Conservation (phyloP, 1,284 basidiomycete species). For the Gomphus bonarii region DNA sequence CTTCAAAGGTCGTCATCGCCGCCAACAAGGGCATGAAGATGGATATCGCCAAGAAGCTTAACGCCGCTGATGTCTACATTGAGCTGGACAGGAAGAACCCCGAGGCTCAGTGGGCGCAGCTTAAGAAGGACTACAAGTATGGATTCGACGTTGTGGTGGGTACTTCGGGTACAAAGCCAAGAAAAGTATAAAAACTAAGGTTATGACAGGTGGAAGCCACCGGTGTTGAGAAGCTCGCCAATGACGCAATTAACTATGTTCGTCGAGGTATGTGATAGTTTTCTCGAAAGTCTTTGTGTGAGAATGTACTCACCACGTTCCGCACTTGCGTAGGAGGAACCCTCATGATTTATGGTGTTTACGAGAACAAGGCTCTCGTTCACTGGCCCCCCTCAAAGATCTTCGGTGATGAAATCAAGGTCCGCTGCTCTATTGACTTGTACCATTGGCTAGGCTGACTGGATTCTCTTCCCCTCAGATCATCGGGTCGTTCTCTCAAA, state of each 20-base stretch:
- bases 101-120: constrained; percentile 66
- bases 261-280: constrained; percentile 60
- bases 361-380: constrained; percentile 58
- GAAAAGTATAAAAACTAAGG: neutral
- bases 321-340: constrained; percentile 4
- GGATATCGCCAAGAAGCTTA: constrained; percentile 65
- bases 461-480: constrained; percentile 35
- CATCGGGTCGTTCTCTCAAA: constrained; percentile 80
- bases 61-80: constrained; percentile 73
- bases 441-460: neutral
- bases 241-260: constrained; percentile 77
- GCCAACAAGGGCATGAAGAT: constrained; percentile 85
- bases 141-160: constrained; percentile 79
- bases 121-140: constrained; percentile 72
- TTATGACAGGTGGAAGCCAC: constrained; percentile 63
- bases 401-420: constrained; percentile 77
- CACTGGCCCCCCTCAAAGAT: constrained; percentile 82
- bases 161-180: neutral
- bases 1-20: constrained; percentile 63
- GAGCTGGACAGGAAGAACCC: constrained; percentile 71
- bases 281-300: neutral
- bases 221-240: constrained; percentile 70
- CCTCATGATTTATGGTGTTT: constrained; percentile 31
- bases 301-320: neutral
- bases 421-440: constrained; percentile 22